Percentiles rank a stretch among this genome's conserved stretches.
Evolutionary conservation across 1,284 basidiomycete species (phyloP).

Genomic region (Apiotrichum mycotoxinovorans): DNA sequence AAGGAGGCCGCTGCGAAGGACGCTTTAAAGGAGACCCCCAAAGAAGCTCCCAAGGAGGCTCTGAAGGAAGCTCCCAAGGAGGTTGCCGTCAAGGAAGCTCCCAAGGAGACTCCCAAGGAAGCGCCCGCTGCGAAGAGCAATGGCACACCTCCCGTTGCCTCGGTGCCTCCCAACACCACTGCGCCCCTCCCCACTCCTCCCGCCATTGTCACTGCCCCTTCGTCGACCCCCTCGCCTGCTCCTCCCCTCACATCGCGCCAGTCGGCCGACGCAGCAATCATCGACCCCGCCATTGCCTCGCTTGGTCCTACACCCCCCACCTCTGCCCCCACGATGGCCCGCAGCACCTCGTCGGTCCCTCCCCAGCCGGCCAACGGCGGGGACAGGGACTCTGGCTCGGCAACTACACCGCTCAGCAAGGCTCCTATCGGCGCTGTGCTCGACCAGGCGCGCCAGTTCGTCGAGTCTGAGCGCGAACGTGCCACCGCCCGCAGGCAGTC

Average conservation of each 20-base stretch:
- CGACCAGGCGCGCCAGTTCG: conserved; percentile 73
- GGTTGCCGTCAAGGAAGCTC: conserved; percentile 1
- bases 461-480: conserved; percentile 80
- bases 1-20: conserved; percentile 11
- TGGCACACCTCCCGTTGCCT: conserved; percentile 2
- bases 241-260: conserved; percentile 10
- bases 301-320: conserved; percentile 12
- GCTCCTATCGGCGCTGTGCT: conserved; percentile 33
- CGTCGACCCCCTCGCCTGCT: conserved; percentile 3
- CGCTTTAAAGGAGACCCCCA: not conserved
- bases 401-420: conserved; percentile 6
- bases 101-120: conserved; percentile 1
- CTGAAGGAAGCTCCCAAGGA: conserved; percentile 12
- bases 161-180: conserved; percentile 13
- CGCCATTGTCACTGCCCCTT: not conserved
- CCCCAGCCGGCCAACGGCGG: conserved; percentile 18
- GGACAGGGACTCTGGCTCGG: conserved; percentile 3
- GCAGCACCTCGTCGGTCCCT: conserved; percentile 21
- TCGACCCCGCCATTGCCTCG: conserved; percentile 20
- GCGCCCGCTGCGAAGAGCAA: conserved; percentile 23
- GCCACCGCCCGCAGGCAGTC: conserved; percentile 86
- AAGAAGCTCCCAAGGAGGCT: not conserved
- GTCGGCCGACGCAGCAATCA: conserved; percentile 25
- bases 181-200: conserved; percentile 27
- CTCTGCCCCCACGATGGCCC: conserved; percentile 11